phyloP scores from a whole-genome alignment of 2,329 filamentous ascomycete species.

The Ambrosiella beaveri region DNA sequence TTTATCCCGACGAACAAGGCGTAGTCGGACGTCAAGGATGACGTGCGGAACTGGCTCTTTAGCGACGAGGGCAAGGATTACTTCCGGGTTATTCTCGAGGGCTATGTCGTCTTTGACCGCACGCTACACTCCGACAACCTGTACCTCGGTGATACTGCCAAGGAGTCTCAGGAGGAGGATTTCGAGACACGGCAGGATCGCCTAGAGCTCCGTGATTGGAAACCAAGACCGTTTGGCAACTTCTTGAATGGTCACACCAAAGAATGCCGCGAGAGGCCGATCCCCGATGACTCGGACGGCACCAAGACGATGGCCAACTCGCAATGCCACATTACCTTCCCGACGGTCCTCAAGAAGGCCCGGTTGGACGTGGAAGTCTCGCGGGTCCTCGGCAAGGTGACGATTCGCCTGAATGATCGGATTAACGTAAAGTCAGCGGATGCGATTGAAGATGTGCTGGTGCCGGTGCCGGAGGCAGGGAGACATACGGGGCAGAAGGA shows the following conservation, averaged over 20 bases:
- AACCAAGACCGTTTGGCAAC: not conserved
- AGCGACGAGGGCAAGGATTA: conserved; percentile 56
- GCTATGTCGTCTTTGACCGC: conserved; percentile 56
- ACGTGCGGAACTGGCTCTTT: conserved; percentile 73
- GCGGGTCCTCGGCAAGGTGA: conserved; percentile 48
- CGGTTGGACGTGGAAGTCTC: conserved; percentile 55
- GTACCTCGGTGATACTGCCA: conserved; percentile 27
- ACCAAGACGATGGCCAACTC: conserved; percentile 1
- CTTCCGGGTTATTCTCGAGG: conserved; percentile 59
- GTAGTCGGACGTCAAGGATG: conserved; percentile 57
- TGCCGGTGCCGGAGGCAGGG: conserved; percentile 31
- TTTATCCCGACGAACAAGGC: conserved; percentile 71
- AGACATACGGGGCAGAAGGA: not conserved
- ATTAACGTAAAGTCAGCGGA: conserved; percentile 30
- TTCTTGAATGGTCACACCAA: not conserved
- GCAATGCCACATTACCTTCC: conserved; percentile 10
- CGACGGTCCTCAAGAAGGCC: conserved; percentile 49
- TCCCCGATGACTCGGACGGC: conserved; percentile 4
- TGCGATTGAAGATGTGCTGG: conserved; percentile 49
- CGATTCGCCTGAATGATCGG: conserved; percentile 61
- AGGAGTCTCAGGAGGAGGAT: no score
- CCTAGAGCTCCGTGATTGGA: not conserved
- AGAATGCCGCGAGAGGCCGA: conserved; percentile 7
- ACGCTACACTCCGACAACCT: conserved; percentile 74
- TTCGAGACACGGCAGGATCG: not conserved